Evolutionary conservation across 192 early-diverging fungal genomes (phyloP), one percentile per base, ranked within the genome.

Genomic region (Coemansia sp.): DNA sequence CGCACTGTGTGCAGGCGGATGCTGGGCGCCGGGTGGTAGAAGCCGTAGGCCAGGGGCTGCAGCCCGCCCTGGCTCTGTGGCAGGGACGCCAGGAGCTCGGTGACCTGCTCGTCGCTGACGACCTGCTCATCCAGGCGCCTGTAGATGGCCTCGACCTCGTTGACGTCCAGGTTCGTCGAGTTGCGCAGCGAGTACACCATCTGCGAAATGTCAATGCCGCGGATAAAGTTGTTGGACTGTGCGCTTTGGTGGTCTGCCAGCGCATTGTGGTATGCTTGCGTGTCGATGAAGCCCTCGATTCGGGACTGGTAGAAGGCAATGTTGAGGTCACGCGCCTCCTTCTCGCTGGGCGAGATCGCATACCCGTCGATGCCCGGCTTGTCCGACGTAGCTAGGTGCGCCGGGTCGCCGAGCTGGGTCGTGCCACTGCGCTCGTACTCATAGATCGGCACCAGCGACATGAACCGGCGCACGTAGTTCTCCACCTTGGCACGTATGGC

Each of bases 401-500:
- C 44, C 1, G 58, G 38, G 37, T 68, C 66, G 20, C 81, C 82
- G 30, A 91, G 80, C 13, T 73, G 65, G 3, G 87, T 86, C 7
- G 64, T 44, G 8, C 82, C 81, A 36, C 68, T 76, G 5, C 70
- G 76, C 35, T 87, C 82, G 23, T 80, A 74, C 57, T 94, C 90
- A 47, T 87, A 91, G 7, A 86, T 55, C 30, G 84, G 81, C 17
- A 85, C 80, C 19, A 92, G 69, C 22, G 86, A 82, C 32, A 91
- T 81, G 65, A 96, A 89, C 31, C 89, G 77, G 11, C 82, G 78
- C 16, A 98, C 81, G 51, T 92, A 91, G 22, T 85, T 85, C 38
- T 94, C 86, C 26, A 98, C 82, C 46, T 87, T 88, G 40, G 90
- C 83, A 4, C 94, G 81, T 14, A 98, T 85, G 18, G 88, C 77